Base-by-base conservation (phyloP, 345 rosid genomes). In the Syzygium grande region DNA sequence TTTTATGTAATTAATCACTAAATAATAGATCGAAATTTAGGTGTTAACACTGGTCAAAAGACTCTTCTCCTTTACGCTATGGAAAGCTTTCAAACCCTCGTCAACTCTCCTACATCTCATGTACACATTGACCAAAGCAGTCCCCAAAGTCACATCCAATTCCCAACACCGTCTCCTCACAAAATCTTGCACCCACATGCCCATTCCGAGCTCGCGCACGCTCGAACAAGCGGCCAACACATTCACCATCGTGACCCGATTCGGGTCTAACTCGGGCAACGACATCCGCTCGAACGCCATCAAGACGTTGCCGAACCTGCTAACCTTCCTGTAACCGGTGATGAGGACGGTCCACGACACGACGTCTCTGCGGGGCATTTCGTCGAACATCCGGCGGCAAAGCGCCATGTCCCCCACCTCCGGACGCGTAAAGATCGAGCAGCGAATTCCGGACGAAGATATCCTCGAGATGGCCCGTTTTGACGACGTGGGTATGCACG, bases 181-280 rank as follows among this genome's bases (percentile, higher is more conserved):
- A 88, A 90, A 91, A 84, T 92, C 94, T 90, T 93, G 96, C 85
- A 93, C 90, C 95, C 95, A 91, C 34, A 90, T 59, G 16, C 95
- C 95, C 95, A 94, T 93, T 87, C 92, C 92, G 84, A 85, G 87
- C 29, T 94, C 93, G 7, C 94, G 91, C 55, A 84, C 90, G 87
- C 91, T 85, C 13, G 90, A 90, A 84, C 94, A 93, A 0, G 93
- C 95, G 34, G 91, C 91, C 87, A 93, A 91, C 4, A 90, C 93
- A 90, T 92, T 93, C 91, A 94, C 96, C 93, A 91, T 92, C 1
- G 96, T 93, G 61, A 91, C 96, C 56, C 84, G 93, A 90, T 92
- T 94, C 22, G 94, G 94, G 90, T 89, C 91, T 56, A 90, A 87
- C 49, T 91, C 92, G 3, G 91, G 90, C 87, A 89, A 89, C 52